Evolutionary conservation across 148 eudicot genomes (phyloP).

Genomic region (Persicaria maculosa): DNA sequence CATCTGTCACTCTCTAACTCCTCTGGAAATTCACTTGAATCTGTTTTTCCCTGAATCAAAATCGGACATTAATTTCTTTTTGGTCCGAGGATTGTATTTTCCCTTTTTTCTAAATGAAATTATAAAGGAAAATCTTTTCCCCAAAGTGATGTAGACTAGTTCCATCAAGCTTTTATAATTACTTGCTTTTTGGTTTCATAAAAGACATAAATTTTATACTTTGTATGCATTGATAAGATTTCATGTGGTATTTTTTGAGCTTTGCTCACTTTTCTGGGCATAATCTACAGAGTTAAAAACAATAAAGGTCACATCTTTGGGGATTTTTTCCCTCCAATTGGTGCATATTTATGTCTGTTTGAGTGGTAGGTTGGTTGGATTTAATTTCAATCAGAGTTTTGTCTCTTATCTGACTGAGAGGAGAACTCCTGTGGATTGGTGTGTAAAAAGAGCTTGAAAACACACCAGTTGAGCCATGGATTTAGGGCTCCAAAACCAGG

Average conservation of each 20-base stretch:
- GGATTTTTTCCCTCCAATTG: not conserved
- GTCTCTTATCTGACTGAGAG: not conserved
- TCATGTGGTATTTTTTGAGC: not conserved
- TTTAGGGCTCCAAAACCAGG: conserved; percentile 16
- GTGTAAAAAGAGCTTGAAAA: not conserved
- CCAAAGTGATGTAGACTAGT: not conserved
- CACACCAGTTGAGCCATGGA: not conserved
- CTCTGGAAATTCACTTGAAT: not conserved
- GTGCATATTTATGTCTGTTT: not conserved
- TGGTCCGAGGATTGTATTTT: not conserved
- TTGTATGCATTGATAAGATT: not conserved
- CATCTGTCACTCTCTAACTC: not conserved
- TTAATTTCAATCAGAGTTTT: not conserved
- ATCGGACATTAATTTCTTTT: not conserved
- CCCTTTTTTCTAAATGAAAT: not conserved
- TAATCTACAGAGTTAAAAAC: not conserved
- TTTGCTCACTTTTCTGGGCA: not conserved
- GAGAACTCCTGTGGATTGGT: not conserved
- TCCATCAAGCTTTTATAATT: not conserved
- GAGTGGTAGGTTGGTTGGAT: conserved; percentile 6
- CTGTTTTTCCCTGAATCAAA: not conserved
- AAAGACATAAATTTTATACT: not conserved
- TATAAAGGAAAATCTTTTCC: not conserved
- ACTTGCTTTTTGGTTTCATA: conserved; percentile 1
- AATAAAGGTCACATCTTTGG: not conserved